Conservation (phyloP, 495 filamentous ascomycete species). For the Podospora pseudopauciseta region DNA sequence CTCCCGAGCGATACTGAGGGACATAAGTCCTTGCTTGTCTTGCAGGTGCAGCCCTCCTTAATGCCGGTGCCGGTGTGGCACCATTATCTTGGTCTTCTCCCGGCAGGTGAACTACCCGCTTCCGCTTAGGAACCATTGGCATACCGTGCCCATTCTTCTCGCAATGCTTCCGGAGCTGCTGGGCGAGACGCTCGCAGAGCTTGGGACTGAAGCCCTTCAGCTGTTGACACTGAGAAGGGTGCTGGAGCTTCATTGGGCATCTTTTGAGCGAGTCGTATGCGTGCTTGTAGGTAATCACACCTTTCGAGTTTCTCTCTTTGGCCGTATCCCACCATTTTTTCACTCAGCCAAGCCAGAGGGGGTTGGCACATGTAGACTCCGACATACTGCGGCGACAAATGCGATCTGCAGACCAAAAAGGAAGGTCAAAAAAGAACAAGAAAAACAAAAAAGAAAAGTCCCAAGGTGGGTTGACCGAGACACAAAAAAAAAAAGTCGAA, state of each 20-base stretch:
- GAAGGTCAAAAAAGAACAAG: constrained; percentile 6
- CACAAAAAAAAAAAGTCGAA: not conserved
- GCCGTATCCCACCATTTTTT: constrained; percentile 81
- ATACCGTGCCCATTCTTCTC: constrained; percentile 65
- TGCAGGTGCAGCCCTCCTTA: constrained; percentile 61
- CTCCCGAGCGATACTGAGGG: constrained; percentile 64
- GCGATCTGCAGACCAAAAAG: not conserved
- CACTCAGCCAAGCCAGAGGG: constrained; percentile 70
- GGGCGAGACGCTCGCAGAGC: constrained; percentile 65
- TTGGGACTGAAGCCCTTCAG: constrained; percentile 70
- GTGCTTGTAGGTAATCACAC: constrained; percentile 68
- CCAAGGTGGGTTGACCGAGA: not conserved
- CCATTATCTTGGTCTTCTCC: constrained; percentile 27
- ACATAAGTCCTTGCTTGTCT: constrained; percentile 58
- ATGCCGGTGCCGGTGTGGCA: constrained; percentile 43
- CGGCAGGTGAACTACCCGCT: constrained; percentile 17
- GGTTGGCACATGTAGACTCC: constrained; percentile 56
- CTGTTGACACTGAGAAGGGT: constrained; percentile 70
- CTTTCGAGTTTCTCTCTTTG: constrained; percentile 66
- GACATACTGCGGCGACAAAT: not conserved
- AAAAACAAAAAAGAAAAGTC: not conserved
- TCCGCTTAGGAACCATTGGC: constrained; percentile 46
- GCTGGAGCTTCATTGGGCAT: constrained; percentile 69
- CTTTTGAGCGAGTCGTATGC: constrained; percentile 78
- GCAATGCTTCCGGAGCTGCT: constrained; percentile 65